phyloP scores from a whole-genome alignment of 768 basidiomycete species.

The Mycena maculata region DNA sequence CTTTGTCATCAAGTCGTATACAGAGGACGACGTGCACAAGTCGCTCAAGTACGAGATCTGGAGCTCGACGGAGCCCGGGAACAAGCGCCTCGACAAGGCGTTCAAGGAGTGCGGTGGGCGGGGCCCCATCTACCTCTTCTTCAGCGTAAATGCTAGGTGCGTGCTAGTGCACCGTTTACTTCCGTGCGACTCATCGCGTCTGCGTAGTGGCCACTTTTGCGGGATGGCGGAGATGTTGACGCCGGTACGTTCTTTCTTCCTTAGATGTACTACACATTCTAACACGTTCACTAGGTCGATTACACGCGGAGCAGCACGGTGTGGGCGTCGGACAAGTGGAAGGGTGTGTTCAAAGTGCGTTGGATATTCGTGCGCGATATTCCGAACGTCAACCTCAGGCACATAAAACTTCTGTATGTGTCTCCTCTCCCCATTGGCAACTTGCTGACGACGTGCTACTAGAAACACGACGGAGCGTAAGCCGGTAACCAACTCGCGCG shows the following conservation, averaged over 20 bases:
- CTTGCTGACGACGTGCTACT: conserved; percentile 19
- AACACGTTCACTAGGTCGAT: conserved; percentile 69
- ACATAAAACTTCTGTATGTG: conserved; percentile 66
- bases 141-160: conserved; percentile 93
- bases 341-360: conserved; percentile 97
- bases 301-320: conserved; percentile 95
- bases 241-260: conserved; percentile 62
- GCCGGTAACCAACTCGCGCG: conserved; percentile 97
- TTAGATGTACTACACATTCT: background rate
- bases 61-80: conserved; percentile 97
- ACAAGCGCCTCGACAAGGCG: conserved; percentile 96
- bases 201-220: conserved; percentile 95
- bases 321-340: conserved; percentile 99
- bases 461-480: conserved; percentile 99
- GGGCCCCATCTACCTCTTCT: conserved; percentile 97
- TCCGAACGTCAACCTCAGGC: conserved; percentile 87
- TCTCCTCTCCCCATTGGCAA: conserved; percentile 27
- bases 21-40: conserved; percentile 99
- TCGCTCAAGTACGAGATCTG: conserved; percentile 97
- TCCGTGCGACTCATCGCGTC: conserved; percentile 12
- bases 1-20: conserved; percentile 99
- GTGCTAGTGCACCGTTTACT: conserved; percentile 19
- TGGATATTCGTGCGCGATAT: conserved; percentile 99
- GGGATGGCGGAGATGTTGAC: conserved; percentile 99
- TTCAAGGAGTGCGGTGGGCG: conserved; percentile 94